Evolutionary conservation across 352 stramenopile genomes (phyloP).

Genomic region (Globisporangium solare): DNA sequence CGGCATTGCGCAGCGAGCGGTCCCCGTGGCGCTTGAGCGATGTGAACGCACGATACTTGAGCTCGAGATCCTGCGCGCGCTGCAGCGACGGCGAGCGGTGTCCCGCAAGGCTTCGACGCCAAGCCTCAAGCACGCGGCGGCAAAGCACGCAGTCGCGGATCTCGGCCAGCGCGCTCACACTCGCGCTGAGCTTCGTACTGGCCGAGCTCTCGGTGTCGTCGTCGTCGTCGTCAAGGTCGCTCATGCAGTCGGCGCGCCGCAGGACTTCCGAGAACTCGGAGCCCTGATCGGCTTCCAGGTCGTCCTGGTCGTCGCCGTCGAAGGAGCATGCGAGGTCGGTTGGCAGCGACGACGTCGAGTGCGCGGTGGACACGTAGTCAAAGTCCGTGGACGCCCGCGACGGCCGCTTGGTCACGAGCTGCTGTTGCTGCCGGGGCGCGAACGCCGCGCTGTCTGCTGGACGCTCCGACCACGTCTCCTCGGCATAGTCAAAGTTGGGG

Average conservation of each 20-base stretch:
- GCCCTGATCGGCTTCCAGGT: slow-evolving; percentile 42
- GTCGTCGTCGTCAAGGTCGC: slow-evolving; percentile 20
- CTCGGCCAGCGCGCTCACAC: slow-evolving; percentile 6
- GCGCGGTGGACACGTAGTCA: slow-evolving; percentile 51
- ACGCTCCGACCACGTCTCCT: slow-evolving; percentile 27
- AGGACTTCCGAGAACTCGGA: slow-evolving; percentile 58
- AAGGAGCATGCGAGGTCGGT: slow-evolving; percentile 8
- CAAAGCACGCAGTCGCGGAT: slow-evolving; percentile 18
- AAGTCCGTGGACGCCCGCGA: slow-evolving; percentile 14
- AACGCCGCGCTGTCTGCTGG: slow-evolving; percentile 4
- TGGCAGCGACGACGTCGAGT: slow-evolving; percentile 18
- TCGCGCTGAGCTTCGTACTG: neutral
- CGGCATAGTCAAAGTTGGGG: slow-evolving; percentile 67
- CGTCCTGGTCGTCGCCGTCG: slow-evolving; percentile 27
- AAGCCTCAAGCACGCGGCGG: slow-evolving; percentile 14
- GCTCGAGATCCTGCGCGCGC: neutral
- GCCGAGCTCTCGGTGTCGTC: slow-evolving; percentile 10
- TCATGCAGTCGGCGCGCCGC: slow-evolving; percentile 43
- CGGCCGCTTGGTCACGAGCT: neutral
- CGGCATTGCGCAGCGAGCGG: slow-evolving; percentile 24
- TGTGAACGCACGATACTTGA: slow-evolving; percentile 31
- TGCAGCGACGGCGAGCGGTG: neutral
- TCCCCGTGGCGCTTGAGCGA: slow-evolving; percentile 9
- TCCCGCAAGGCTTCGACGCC: neutral
- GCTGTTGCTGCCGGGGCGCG: slow-evolving; percentile 1